Percentiles rank a stretch among this genome's conserved stretches.
Conservation (phyloP, 2,329 filamentous ascomycete genomes). For the Didymellaceae sp. region DNA sequence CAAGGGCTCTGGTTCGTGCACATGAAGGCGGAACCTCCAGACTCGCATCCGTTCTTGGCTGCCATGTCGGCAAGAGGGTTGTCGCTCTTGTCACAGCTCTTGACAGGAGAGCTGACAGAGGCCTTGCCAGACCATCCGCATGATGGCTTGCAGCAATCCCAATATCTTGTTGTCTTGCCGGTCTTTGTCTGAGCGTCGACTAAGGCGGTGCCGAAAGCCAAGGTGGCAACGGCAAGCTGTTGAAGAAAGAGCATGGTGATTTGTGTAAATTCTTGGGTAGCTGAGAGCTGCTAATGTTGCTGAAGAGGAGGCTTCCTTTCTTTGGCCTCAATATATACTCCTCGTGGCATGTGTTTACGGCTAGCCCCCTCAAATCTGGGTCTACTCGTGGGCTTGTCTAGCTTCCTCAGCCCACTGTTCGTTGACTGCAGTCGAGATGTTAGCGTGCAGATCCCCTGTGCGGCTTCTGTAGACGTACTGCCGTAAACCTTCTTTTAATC, state of each 20-base stretch:
- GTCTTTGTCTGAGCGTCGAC: slow-evolving; percentile 37
- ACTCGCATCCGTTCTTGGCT: slow-evolving; percentile 59
- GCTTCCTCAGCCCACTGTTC: not conserved
- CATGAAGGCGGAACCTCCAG: slow-evolving; percentile 61
- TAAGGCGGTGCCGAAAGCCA: slow-evolving; percentile 34
- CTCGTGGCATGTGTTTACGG: not conserved
- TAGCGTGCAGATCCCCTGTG: slow-evolving; percentile 11
- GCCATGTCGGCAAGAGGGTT: slow-evolving; percentile 60
- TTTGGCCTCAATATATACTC: slow-evolving; percentile 1
- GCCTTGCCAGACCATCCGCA: slow-evolving; percentile 68
- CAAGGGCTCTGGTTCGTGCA: slow-evolving; percentile 69
- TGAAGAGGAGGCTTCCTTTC: not conserved
- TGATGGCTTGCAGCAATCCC: slow-evolving; percentile 74
- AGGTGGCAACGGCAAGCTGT: slow-evolving; percentile 35
- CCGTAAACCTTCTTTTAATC: slow-evolving; percentile 15
- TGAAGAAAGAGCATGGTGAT: slow-evolving; percentile 38
- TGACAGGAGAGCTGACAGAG: slow-evolving; percentile 58
- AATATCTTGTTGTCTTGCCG: slow-evolving; percentile 47
- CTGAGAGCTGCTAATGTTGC: not conserved
- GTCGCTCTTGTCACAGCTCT: slow-evolving; percentile 64
- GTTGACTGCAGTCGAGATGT: not conserved
- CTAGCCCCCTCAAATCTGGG: not conserved
- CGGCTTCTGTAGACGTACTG: slow-evolving; percentile 11
- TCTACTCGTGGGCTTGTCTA: not conserved
- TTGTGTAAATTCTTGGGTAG: not conserved